Base-by-base conservation (phyloP, 495 filamentous ascomycete genomes). In the Evansstolkia leycettana region DNA sequence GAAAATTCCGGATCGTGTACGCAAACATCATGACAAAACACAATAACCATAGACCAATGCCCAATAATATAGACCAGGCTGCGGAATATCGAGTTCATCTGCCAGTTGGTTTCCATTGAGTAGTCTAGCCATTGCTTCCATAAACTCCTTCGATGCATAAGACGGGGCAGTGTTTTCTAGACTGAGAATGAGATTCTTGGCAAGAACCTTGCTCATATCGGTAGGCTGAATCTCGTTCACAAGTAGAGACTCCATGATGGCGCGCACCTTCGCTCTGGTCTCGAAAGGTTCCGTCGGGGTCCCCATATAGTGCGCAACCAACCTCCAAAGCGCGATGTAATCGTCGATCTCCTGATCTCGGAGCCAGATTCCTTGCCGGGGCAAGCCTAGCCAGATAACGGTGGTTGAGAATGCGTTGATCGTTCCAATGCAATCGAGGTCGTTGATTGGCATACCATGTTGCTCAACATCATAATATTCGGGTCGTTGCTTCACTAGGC, bases 311-410 rank as follows among this genome's bases (percentile, higher is more conserved):
- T 82, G 65, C 1, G 72, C 80, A 13, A 87, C 69, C 18, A 82
- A 75, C 1, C 82, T 68, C 84, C 83, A 88, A 0, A 88, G 58
- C 0, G 82, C 80, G 33, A 84, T 62, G 42, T 84, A 88, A 40
- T 85, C 80, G 2, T 39, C 41, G 15, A 70, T 73, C 42, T 88
- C 83, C 19, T 70, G 67, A n/a, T 69, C 32, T 0, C 60, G 59
- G 11, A 80, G 51, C 38, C 64, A 79, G 44, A 90, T 74, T 9
- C 80, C 82, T 52, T 85, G 83, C 0, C 78, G 69, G 0, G 81
- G 82, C 1, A 85, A 67, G 7, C 72, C 69, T 13, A 83, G 43
- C 69, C 72, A 86, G 34, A 85, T 69, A 3, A 86, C 50, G 0
- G 67, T 65, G 16, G 76, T 64, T 6, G 71, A 80, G 52, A 87